A percentile compares a stretch with the other conserved stretches of the same genome.
Evolutionary conservation across 257 asterid species (phyloP).

Genomic region (Przewalskia tangutica): DNA sequence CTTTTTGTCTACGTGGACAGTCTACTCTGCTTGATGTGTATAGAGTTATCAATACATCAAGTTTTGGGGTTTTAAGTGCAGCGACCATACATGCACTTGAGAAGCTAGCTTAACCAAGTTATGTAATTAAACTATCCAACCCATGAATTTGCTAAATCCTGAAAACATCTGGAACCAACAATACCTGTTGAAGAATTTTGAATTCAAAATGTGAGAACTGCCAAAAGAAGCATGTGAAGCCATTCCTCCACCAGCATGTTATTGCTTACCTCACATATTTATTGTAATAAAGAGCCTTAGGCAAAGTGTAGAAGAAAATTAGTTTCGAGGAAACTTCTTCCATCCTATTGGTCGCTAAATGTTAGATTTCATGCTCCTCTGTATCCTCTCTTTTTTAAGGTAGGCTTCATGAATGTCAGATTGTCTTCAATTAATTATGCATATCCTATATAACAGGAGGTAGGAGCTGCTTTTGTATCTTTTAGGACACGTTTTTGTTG

Average conservation of each 20-base stretch:
- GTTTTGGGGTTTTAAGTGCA: not conserved
- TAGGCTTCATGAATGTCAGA: not conserved
- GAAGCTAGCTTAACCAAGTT: not conserved
- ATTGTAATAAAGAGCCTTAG: not conserved
- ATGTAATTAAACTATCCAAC: not conserved
- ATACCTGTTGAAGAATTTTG: not conserved
- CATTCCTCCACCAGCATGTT: not conserved
- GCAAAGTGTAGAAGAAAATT: not conserved
- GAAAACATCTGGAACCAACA: not conserved
- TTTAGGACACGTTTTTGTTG: constrained; percentile 81
- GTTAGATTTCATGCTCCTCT: not conserved
- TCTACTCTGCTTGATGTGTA: not conserved
- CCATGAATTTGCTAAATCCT: not conserved
- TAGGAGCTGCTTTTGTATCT: constrained; percentile 92
- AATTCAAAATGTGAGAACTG: not conserved
- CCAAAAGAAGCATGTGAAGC: not conserved
- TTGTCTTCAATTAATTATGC: not conserved
- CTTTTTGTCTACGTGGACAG: not conserved
- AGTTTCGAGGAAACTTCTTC: not conserved
- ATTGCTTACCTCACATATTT: not conserved
- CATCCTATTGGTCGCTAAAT: not conserved
- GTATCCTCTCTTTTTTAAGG: not conserved
- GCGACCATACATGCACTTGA: too few relatives aligned
- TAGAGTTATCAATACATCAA: not conserved
- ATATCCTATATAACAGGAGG: constrained; percentile 40